phyloP scores from a whole-genome alignment of 2,329 filamentous ascomycete genomes.

The Pseudocercospora fuligena region DNA sequence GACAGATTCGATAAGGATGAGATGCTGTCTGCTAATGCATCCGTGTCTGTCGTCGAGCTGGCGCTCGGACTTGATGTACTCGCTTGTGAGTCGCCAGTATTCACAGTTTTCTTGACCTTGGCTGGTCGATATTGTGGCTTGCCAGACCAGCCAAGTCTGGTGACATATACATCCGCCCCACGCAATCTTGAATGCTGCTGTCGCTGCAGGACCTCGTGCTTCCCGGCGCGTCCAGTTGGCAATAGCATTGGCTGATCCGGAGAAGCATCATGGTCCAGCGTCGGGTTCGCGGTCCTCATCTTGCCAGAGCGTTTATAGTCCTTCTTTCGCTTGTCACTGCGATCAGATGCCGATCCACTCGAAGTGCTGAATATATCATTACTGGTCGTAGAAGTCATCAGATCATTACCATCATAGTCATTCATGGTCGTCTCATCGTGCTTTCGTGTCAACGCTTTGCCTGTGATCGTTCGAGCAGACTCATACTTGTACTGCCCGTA shows the following conservation, averaged over 20 bases:
- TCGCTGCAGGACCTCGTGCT: constrained; percentile 41
- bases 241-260: constrained; percentile 35
- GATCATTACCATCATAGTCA: constrained; percentile 24
- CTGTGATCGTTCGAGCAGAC: constrained; percentile 9
- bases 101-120: background rate
- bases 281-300: constrained; percentile 20
- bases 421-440: constrained; percentile 31
- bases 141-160: constrained; percentile 45
- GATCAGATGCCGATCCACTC: background rate
- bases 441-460: constrained; percentile 24
- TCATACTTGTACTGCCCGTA: constrained; percentile 38
- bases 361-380: background rate
- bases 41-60: background rate
- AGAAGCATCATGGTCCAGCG: constrained; percentile 20
- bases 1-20: constrained; percentile 25
- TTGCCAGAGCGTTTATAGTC: constrained; percentile 35
- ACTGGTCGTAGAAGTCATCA: constrained; percentile 8
- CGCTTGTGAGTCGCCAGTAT: background rate
- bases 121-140: constrained; percentile 18
- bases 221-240: constrained; percentile 37
- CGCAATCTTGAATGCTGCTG: constrained; percentile 54
- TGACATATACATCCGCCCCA: constrained; percentile 59
- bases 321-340: constrained; percentile 30
- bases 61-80: background rate
- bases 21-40: constrained; percentile 18